Conservation (phyloP, 2,329 filamentous ascomycete species). For the Phialophora tarda region DNA sequence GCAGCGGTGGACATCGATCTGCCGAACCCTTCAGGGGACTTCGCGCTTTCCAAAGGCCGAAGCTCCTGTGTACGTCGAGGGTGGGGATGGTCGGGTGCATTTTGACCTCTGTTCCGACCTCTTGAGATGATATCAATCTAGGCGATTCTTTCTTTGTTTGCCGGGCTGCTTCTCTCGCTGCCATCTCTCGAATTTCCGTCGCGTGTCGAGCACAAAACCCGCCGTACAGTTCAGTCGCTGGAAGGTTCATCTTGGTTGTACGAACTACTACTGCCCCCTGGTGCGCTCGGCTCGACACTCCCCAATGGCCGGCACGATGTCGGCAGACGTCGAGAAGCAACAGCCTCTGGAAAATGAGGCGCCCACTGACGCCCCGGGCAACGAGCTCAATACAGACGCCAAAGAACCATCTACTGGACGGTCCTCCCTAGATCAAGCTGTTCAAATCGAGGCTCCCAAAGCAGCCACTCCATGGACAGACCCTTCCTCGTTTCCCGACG, state of each 20-base stretch:
- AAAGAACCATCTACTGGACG: conserved; percentile 14
- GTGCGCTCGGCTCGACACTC: not conserved
- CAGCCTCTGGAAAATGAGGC: conserved; percentile 9
- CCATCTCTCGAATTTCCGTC: not conserved
- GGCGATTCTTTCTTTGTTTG: not conserved
- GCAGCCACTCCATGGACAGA: conserved; percentile 39
- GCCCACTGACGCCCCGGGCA: conserved; percentile 1
- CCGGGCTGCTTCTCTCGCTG: conserved; percentile 4
- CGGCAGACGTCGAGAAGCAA: conserved; percentile 25
- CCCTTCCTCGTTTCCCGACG: conserved; percentile 64
- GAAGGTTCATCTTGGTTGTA: not conserved
- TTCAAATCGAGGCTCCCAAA: conserved; percentile 27
- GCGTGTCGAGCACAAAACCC: not conserved
- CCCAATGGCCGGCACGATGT: conserved; percentile 15
- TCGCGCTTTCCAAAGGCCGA: conserved; percentile 21
- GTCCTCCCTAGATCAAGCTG: conserved; percentile 23
- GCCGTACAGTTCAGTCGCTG: not conserved
- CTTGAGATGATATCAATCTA: conserved; percentile 7
- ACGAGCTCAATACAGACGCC: conserved; percentile 1
- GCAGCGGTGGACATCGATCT: not conserved
- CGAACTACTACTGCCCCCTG: no score
- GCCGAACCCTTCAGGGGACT: not conserved
- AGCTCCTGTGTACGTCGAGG: not conserved
- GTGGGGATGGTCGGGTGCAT: conserved; percentile 1
- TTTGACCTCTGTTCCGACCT: conserved; percentile 3